Evolutionary conservation across 2,329 filamentous ascomycete genomes (phyloP).

Genomic region (Fonsecaea pedrosoi): DNA sequence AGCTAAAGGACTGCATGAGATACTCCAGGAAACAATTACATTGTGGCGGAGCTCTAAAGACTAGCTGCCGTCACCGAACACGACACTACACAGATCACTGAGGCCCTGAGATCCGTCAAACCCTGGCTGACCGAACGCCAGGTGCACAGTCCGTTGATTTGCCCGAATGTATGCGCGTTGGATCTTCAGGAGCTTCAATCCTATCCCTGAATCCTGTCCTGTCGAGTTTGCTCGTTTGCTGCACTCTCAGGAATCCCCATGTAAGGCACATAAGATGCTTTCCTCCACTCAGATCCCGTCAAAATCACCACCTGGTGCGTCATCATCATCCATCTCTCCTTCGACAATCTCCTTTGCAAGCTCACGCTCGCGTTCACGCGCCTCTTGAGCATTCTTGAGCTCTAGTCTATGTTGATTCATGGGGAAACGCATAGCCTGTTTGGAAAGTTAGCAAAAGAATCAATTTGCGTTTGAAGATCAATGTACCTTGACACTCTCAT

Average conservation of each 20-base stretch:
- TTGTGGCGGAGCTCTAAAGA: conserved; percentile 18
- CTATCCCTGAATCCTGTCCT: neutral
- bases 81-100: conserved; percentile 13
- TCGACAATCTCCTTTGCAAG: conserved; percentile 99
- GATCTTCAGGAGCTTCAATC: neutral
- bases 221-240: neutral
- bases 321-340: conserved; percentile 94
- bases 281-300: conserved; percentile 79
- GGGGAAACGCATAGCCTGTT: conserved; percentile 93
- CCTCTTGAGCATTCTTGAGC: conserved; percentile 97
- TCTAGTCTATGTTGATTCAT: conserved; percentile 99
- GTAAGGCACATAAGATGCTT: conserved; percentile 21
- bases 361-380: conserved; percentile 93
- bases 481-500: conserved; percentile 94
- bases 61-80: conserved; percentile 8
- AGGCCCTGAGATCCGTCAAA: conserved; percentile 4
- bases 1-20: neutral
- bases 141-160: neutral
- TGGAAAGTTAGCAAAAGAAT: conserved; percentile 42
- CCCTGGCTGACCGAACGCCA: conserved; percentile 16
- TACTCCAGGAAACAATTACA: conserved; percentile 20
- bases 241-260: neutral
- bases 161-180: conserved; percentile 4
- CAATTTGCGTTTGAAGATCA: neutral
- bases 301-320: conserved; percentile 86